Conservation (phyloP, 2,329 filamentous ascomycete genomes). For the Diaporthe ilicicola region DNA sequence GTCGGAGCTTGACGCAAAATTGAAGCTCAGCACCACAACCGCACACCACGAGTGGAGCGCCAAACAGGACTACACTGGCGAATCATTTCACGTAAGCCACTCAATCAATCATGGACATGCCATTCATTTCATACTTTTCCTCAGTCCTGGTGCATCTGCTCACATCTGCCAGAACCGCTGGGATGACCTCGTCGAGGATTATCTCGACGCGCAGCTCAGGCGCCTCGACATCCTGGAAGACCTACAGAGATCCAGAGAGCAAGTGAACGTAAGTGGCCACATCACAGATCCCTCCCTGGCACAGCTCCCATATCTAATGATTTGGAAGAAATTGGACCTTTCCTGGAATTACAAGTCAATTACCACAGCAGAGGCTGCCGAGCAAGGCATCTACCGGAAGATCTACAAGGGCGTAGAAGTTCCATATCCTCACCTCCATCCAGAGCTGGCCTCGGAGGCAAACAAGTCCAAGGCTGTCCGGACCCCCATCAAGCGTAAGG, state of each 20-base stretch:
- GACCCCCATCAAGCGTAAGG: constrained; percentile 56
- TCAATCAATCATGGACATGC: constrained; percentile 8
- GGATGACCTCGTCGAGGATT: constrained; percentile 44
- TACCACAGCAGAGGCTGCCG: constrained; percentile 52
- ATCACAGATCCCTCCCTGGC: constrained; percentile 38
- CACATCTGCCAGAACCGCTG: constrained; percentile 29
- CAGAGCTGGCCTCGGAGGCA: constrained; percentile 48
- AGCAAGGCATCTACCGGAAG: constrained; percentile 52
- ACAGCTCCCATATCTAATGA: constrained; percentile 35
- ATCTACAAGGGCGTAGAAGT: constrained; percentile 52
- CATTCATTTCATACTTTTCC: constrained; percentile 3
- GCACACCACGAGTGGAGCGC: constrained; percentile 31
- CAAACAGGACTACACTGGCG: constrained; percentile 24
- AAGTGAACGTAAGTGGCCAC: constrained; percentile 56
- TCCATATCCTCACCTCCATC: constrained; percentile 48
- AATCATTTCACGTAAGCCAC: constrained; percentile 37
- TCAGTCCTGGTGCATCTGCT: not conserved
- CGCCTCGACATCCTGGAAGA: constrained; percentile 55
- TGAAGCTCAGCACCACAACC: constrained; percentile 33
- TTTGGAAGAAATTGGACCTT: constrained; percentile 45
- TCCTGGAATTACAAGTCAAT: constrained; percentile 56
- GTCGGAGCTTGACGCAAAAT: constrained; percentile 36
- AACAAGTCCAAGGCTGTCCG: constrained; percentile 46
- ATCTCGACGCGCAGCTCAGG: constrained; percentile 55
- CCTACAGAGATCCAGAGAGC: constrained; percentile 53